Base-by-base conservation (phyloP, 768 basidiomycete genomes). In the Cubamyces lactineus region DNA sequence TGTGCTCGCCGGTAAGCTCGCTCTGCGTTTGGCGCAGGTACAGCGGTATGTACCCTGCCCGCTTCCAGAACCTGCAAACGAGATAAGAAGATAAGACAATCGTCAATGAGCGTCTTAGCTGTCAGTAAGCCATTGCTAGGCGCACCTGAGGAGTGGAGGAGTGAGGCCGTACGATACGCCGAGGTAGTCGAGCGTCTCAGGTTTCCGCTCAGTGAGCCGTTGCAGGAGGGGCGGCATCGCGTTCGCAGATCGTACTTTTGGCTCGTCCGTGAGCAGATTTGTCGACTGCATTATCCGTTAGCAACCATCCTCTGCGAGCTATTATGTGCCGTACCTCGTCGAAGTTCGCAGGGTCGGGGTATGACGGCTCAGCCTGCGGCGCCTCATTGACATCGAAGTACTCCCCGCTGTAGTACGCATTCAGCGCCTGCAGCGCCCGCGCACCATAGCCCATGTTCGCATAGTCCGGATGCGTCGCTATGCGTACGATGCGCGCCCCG, bases 151-250 rank as follows among this genome's bases (percentile, higher is more conserved):
- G 1, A 98, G 80, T 65, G 85, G 88, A 5, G 92, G 83, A 0
- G 96, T 98, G 52, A 99, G 78, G 6, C 97, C 97, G 72, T 96
- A 99, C 15, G 94, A 96, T 2, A 98, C 96, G 47, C 97, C 96
- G 6, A 99, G 80, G 70, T 96, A 99, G 74, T 98, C 96, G 23
- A 99, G 80, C 30, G 76, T 80, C 71, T 98, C 95, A 0, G 96
- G 96, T 73, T 89, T 91, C 34, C 91, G 84, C 71, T 98, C 96
- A 1, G 91, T 86, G 4, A 98, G 81, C 3, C 94, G 86, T 69
- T 96, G 94, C 1, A 99, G 82, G 4, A 99, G 82, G 0, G 96
- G 95, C 0, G 96, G 96, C 93, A 98, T 97, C 42, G 85, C 82
- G 6, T 82, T 76, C 0, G 85, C 81, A 2, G 92, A 76, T 3